phyloP scores from a whole-genome alignment of 495 filamentous ascomycete species.

The Physcia stellaris region DNA sequence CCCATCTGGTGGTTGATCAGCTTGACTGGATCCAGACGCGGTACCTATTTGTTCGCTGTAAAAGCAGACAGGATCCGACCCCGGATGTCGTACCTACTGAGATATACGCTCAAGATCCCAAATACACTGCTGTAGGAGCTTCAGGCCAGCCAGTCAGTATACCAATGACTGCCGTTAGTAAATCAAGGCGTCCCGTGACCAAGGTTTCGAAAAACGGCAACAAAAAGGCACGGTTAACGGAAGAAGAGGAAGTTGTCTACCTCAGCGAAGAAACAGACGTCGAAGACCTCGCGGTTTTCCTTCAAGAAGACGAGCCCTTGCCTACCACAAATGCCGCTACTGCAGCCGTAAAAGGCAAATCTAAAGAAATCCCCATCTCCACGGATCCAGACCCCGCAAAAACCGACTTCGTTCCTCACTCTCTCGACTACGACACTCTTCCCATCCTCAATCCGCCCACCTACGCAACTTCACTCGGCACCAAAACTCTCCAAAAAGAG shows the following conservation, averaged over 20 bases:
- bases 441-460: constrained; percentile 46
- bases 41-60: constrained; percentile 61
- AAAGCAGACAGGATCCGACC: constrained; percentile 5
- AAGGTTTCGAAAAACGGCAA: constrained; percentile 13
- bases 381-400: constrained; percentile 7
- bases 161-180: constrained; percentile 36
- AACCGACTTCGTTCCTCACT: constrained; percentile 56
- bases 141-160: constrained; percentile 24
- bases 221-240: constrained; percentile 16
- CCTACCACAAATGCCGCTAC: neutral
- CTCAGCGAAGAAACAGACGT: constrained; percentile 36
- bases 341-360: constrained; percentile 10
- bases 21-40: constrained; percentile 85
- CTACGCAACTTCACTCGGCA: constrained; percentile 54
- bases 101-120: constrained; percentile 44
- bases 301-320: constrained; percentile 19
- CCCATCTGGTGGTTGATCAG: constrained; percentile 60
- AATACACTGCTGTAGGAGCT: constrained; percentile 27
- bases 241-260: constrained; percentile 16
- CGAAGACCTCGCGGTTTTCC: constrained; percentile 38
- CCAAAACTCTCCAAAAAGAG: constrained; percentile 47
- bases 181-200: constrained; percentile 18
- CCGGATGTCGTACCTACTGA: constrained; percentile 18
- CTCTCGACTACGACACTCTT: constrained; percentile 40
- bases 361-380: neutral